Conservation (phyloP, 2,329 filamentous ascomycete genomes). For the Paraphaeosphaeria minitans region DNA sequence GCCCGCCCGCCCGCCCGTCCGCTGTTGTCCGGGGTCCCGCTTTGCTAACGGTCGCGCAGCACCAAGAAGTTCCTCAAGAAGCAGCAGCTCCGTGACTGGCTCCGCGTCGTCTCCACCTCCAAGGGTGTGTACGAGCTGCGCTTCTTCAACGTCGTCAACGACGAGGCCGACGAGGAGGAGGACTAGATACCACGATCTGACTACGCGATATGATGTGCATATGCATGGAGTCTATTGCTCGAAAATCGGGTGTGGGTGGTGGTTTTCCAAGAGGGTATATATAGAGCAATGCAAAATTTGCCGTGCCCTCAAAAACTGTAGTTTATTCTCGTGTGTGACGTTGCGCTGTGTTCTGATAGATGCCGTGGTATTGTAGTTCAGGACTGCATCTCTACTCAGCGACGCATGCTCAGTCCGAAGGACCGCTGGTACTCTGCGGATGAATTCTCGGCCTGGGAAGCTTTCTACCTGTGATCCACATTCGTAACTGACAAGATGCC, state of each 20-base stretch:
- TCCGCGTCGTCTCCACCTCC: conserved; percentile 96
- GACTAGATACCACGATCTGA: conserved; percentile 68
- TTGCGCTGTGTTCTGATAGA: not conserved
- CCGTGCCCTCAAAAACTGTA: conserved; percentile 7
- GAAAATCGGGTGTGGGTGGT: conserved; percentile 26
- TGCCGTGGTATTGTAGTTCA: too few species aligned
- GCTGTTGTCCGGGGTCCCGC: conserved; percentile 6
- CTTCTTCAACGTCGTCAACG: conserved; percentile 99
- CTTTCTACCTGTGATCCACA: too few species aligned
- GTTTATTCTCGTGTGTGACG: too few species aligned
- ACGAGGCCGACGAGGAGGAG: conserved; percentile 96
- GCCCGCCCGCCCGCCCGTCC: too few species aligned
- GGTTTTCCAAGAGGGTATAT: conserved; percentile 27
- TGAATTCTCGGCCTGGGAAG: too few species aligned
- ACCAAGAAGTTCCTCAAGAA: conserved; percentile 99
- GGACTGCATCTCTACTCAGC: not conserved
- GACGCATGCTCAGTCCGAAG: too few species aligned
- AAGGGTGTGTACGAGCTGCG: conserved; percentile 99
- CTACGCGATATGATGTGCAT: conserved; percentile 25
- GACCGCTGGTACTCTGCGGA: too few species aligned
- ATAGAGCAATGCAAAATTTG: conserved; percentile 33
- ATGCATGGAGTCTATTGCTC: conserved; percentile 26
- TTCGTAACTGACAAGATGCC: too few species aligned
- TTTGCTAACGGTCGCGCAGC: conserved; percentile 53
- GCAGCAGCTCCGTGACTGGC: conserved; percentile 99